Conservation (phyloP, 768 basidiomycete genomes). For the Fomitopsis pulvina region DNA sequence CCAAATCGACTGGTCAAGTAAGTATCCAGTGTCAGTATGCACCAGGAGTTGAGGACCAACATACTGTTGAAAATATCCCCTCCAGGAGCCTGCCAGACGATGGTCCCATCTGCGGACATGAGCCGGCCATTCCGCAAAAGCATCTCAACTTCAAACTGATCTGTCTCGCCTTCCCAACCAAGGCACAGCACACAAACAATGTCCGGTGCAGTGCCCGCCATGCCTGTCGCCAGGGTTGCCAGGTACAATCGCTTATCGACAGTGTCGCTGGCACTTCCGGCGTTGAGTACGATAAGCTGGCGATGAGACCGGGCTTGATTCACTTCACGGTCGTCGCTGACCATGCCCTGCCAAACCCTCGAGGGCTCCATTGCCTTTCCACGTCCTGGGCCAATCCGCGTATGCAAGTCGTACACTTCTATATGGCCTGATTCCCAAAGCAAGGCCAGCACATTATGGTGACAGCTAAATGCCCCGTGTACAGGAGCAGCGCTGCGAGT, state of each 20-base stretch:
- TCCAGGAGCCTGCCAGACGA: conserved; percentile 37
- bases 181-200: conserved; percentile 11
- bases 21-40: neutral
- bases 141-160: conserved; percentile 8
- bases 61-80: conserved; percentile 40
- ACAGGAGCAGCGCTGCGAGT: conserved; percentile 54
- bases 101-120: conserved; percentile 23
- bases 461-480: conserved; percentile 56
- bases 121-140: conserved; percentile 40
- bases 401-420: conserved; percentile 66
- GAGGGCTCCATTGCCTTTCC: conserved; percentile 56
- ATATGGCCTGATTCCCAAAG: conserved; percentile 68
- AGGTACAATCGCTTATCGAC: conserved; percentile 21
- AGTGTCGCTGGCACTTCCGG: conserved; percentile 1
- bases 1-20: neutral
- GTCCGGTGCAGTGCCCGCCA: conserved; percentile 15
- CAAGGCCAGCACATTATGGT: conserved; percentile 51
- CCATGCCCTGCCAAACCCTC: conserved; percentile 26
- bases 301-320: neutral
- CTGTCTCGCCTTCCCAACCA: neutral
- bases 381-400: conserved; percentile 49
- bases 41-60: neutral
- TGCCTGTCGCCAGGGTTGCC: conserved; percentile 34
- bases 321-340: neutral
- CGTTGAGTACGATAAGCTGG: conserved; percentile 7